phyloP scores from a whole-genome alignment of 768 basidiomycete species.

The Termitomyces heimii region DNA sequence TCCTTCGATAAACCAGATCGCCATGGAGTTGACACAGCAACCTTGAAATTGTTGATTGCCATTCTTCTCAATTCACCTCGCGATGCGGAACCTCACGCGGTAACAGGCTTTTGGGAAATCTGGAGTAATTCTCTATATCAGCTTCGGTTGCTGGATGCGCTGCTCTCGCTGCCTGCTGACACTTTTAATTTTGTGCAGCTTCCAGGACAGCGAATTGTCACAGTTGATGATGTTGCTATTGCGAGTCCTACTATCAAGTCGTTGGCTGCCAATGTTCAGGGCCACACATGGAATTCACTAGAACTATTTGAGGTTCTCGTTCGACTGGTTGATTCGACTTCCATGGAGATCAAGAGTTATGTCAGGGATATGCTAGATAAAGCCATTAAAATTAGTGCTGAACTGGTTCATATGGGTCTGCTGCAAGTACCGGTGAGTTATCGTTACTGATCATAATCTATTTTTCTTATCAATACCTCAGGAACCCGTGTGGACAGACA shows the following conservation, averaged over 20 bases:
- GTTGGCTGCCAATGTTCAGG: constrained; percentile 85
- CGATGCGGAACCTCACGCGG: constrained; percentile 70
- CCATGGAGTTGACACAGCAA: constrained; percentile 83
- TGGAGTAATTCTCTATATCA: constrained; percentile 88
- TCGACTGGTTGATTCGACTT: constrained; percentile 69
- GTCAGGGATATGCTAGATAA: constrained; percentile 93
- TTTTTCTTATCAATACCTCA: constrained; percentile 17
- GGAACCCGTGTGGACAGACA: constrained; percentile 84
- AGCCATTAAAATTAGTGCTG: constrained; percentile 89
- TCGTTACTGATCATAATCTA: neutral
- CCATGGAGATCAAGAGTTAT: constrained; percentile 61
- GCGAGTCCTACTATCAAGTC: constrained; percentile 91
- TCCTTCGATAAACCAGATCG: constrained; percentile 84
- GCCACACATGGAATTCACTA: constrained; percentile 90
- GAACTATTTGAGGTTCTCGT: constrained; percentile 88
- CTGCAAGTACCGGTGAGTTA: constrained; percentile 80
- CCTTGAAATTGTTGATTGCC: constrained; percentile 83
- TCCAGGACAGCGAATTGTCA: constrained; percentile 78
- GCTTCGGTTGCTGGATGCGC: constrained; percentile 79
- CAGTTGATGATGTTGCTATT: constrained; percentile 79
- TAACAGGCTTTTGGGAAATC: constrained; percentile 76
- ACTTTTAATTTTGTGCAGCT: constrained; percentile 91
- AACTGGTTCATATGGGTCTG: constrained; percentile 90
- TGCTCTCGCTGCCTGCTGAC: constrained; percentile 84
- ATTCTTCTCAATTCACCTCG: constrained; percentile 81